Base-by-base conservation (phyloP, 2,329 filamentous ascomycete species). In the Aspergillus versicolor region DNA sequence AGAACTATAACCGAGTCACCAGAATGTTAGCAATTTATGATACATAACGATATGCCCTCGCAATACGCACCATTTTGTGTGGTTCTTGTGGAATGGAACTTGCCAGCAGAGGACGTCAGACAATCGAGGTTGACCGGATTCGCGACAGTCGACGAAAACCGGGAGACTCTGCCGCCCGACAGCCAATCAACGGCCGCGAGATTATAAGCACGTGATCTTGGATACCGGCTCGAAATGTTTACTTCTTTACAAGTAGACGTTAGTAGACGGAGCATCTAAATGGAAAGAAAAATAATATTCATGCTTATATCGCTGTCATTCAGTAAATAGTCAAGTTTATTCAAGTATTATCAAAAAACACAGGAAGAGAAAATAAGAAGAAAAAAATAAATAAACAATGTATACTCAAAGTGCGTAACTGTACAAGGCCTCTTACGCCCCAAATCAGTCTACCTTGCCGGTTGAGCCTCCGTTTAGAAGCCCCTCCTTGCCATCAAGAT, bases 401-500 rank as follows among this genome's bases (percentile, higher is more conserved):
- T 60, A 30, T 62, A 54, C 61, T 59, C 56, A 65, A 66, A 70
- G 65, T 60, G 62, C 62, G 44, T 66, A 68, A 63, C 66, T 71
- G 63, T 70, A 72, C 68, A 72, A 52, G 65, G 61, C 59, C 34
- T 53, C 61, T 46, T 47, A 48, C 47, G 32, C 45, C 57, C 63
- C 61, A 41, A 47, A 64, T 73, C 67, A 80, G 68, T 81, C 78
- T 46, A 78, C 78, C 65, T 81, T 81, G 51, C 76, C 78, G 21
- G 75, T 74, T 24, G 70, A 67, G 42, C 70, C 72, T 50, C 74
- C 73, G 56, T 73, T 75, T 63, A 80, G 63, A 40, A 79, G 59
- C 27, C 77, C 76, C 61, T 80, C 77, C 65, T 81, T 80, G 37
- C 75, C 77, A 63, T 80, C 78, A 22, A 80, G 68, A 56, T 77